Conservation (phyloP, 768 basidiomycete species). For the Pleurotus pulmonarius region DNA sequence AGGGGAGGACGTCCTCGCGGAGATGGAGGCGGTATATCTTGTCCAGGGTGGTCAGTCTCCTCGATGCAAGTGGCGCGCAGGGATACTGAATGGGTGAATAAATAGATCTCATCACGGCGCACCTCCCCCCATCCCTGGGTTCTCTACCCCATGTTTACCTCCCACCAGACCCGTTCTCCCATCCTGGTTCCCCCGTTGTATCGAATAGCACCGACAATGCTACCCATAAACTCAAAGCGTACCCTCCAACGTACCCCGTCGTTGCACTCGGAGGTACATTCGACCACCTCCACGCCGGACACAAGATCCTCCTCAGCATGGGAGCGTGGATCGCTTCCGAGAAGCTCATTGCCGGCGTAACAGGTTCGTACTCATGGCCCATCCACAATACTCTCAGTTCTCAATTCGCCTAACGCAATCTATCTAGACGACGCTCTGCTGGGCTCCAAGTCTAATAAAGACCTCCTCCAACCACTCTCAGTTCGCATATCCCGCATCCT, state of each 20-base stretch:
- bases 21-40: constrained; percentile 44
- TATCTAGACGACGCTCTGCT: constrained; percentile 65
- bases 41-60: constrained; percentile 41
- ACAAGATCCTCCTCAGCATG: constrained; percentile 95
- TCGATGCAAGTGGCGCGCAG: no score
- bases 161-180: constrained; percentile 20
- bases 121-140: constrained; percentile 39
- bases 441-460: constrained; percentile 63
- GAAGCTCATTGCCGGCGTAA: constrained; percentile 89
- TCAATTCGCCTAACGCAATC: background rate
- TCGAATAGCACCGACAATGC: constrained; percentile 1
- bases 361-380: constrained; percentile 45
- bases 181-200: background rate
- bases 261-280: constrained; percentile 94
- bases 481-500: constrained; percentile 55
- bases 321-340: constrained; percentile 73
- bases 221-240: background rate
- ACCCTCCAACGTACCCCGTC: constrained; percentile 49
- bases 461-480: constrained; percentile 61
- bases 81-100: no score
- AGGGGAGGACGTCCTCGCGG: constrained; percentile 35
- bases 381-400: background rate
- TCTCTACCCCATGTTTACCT: constrained; percentile 35
- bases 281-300: constrained; percentile 95
- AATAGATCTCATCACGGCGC: constrained; percentile 35